Conservation (phyloP, 1,139 yeast genomes). For the Suhomyces taliae region DNA sequence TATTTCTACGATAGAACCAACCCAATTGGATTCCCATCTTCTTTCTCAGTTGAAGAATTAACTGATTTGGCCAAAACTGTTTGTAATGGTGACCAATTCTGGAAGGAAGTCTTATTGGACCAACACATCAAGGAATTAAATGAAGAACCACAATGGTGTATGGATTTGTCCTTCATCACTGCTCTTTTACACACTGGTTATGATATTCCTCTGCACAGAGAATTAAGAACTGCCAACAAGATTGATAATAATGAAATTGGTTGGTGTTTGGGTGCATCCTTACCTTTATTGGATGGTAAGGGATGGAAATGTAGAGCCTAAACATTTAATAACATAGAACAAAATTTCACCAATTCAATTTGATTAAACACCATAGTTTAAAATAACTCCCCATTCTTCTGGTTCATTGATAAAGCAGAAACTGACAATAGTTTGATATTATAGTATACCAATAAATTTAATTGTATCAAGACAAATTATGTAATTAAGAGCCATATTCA, state of each 20-base stretch:
- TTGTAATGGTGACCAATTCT: constrained; percentile 75
- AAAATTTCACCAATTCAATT: no score
- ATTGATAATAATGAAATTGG: constrained; percentile 89
- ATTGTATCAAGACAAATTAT: no score
- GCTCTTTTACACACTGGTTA: constrained; percentile 92
- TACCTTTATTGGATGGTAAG: constrained; percentile 73
- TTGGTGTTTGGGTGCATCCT: constrained; percentile 98
- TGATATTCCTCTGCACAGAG: constrained; percentile 88
- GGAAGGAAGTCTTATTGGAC: constrained; percentile 63
- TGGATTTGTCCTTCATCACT: constrained; percentile 86
- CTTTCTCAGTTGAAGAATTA: constrained; percentile 83
- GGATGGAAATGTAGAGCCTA: constrained; percentile 69
- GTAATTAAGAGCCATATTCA: no score
- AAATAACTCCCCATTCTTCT: no score
- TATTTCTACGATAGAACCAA: constrained; percentile 91
- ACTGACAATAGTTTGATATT: no score
- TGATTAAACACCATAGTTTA: no score
- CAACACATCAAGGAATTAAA: constrained; percentile 66
- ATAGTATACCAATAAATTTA: no score
- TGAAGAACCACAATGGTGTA: constrained; percentile 90
- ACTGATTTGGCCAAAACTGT: constrained; percentile 79
- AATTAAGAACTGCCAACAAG: constrained; percentile 86
- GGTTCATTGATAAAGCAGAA: neutral
- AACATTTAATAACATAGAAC: no score
- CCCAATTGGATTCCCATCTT: constrained; percentile 91